Conservation (phyloP, 331 rosid genomes). For the Cydonia oblonga region DNA sequence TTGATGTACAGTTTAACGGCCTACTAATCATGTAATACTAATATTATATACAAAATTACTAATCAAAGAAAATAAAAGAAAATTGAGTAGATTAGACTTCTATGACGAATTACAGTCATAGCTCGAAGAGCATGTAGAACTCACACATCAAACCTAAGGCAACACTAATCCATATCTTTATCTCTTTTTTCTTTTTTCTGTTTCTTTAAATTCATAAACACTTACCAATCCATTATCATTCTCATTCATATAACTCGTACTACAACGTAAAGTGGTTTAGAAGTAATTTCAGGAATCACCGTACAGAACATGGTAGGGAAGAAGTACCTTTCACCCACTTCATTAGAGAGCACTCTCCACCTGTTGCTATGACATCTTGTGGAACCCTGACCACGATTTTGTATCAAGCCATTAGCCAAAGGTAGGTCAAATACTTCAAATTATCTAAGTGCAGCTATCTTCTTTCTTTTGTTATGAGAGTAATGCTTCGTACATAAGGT, state of each 20-base stretch:
- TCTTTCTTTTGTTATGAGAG: no score
- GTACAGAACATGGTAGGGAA: background rate
- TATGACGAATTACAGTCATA: background rate
- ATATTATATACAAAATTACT: background rate
- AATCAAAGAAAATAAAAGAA: background rate
- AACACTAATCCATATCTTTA: background rate
- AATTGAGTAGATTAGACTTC: background rate
- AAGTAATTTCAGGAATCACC: background rate
- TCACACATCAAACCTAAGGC: background rate
- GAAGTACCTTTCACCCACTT: constrained; percentile 76
- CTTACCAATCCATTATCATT: background rate
- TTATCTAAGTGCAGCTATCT: background rate
- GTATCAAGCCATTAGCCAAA: background rate
- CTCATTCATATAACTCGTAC: background rate
- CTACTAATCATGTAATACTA: background rate
- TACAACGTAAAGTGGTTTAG: background rate
- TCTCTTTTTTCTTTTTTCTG: background rate
- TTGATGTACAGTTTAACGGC: background rate
- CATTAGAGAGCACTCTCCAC: constrained; percentile 65
- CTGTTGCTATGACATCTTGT: constrained; percentile 86
- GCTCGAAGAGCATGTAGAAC: background rate
- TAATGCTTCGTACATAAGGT: background rate
- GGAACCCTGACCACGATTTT: constrained; percentile 55
- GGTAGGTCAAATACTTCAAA: background rate
- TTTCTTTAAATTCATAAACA: background rate